These are phyloP conservation scores for Colletotrichum sp. DNA, from an alignment of 2,329 filamentous ascomycete species.

Conservation along the genomic window DNA sequence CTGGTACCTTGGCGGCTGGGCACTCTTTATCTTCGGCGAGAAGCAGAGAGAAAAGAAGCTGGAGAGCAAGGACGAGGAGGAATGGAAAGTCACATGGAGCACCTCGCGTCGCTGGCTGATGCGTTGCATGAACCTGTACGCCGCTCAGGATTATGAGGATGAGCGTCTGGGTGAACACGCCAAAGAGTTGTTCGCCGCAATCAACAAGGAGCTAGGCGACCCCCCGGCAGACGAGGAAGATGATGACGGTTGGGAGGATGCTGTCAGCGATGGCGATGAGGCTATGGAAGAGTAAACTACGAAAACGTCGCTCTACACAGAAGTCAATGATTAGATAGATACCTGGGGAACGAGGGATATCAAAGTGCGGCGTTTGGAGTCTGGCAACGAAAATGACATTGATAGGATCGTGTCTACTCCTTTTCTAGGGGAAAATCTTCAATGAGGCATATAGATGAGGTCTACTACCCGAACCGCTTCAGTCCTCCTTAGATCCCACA, in stretches of 20 bases:
- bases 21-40: conserved; percentile 78
- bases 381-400: background rate
- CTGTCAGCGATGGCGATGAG: conserved; percentile 49
- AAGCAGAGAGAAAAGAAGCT: conserved; percentile 56
- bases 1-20: conserved; percentile 97
- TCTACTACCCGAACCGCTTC: background rate
- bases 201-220: conserved; percentile 70
- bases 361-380: conserved; percentile 9
- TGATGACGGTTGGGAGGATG: conserved; percentile 53
- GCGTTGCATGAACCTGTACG: conserved; percentile 81
- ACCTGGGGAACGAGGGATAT: background rate
- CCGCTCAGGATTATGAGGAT: conserved; percentile 82
- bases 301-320: background rate
- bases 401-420: background rate
- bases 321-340: background rate
- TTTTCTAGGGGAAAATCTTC: background rate
- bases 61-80: conserved; percentile 43
- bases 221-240: conserved; percentile 58
- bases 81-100: conserved; percentile 68
- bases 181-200: conserved; percentile 68
- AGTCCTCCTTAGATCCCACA: background rate
- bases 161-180: conserved; percentile 78
- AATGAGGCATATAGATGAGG: background rate
- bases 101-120: conserved; percentile 84
- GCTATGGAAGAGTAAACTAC: conserved; percentile 52